phyloP scores from a whole-genome alignment of 2,329 filamentous ascomycete species.

The Setomelanomma holmii region DNA sequence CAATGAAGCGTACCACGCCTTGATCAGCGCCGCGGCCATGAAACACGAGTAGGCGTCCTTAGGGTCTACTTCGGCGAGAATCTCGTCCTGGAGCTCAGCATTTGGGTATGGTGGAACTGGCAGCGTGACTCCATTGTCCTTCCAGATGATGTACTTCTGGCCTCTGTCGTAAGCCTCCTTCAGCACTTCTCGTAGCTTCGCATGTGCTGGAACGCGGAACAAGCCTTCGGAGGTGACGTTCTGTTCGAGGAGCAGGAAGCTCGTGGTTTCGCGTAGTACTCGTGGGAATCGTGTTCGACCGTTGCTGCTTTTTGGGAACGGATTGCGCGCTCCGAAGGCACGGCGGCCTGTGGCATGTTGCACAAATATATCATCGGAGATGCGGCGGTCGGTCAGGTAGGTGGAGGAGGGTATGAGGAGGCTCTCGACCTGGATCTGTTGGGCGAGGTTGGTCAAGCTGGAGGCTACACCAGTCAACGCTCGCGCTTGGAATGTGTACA shows the following conservation, averaged over 20 bases:
- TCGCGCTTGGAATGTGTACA: not conserved
- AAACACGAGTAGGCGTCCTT: conserved; percentile 62
- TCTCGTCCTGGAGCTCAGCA: conserved; percentile 47
- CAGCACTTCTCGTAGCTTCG: conserved; percentile 57
- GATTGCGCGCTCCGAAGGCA: conserved; percentile 56
- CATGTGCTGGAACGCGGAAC: conserved; percentile 62
- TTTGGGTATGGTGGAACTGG: conserved; percentile 42
- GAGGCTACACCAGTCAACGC: conserved; percentile 50
- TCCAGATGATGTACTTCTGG: conserved; percentile 62
- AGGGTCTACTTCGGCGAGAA: conserved; percentile 56
- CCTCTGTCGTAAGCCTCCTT: conserved; percentile 63
- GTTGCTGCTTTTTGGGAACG: conserved; percentile 54
- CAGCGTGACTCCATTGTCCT: conserved; percentile 49
- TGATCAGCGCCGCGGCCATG: conserved; percentile 61
- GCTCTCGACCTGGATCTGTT: conserved; percentile 60
- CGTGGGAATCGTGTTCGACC: conserved; percentile 59
- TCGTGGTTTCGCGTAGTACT: conserved; percentile 61
- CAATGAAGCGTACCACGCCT: conserved; percentile 63
- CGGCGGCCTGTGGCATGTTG: conserved; percentile 55
- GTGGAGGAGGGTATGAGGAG: conserved; percentile 62
- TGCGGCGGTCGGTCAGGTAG: conserved; percentile 61
- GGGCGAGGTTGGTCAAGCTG: conserved; percentile 57
- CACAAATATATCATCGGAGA: conserved; percentile 56
- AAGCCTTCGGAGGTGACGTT: conserved; percentile 60
- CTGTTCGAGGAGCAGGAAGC: conserved; percentile 57